These are phyloP conservation scores for Gentiana dahurica DNA, from an alignment of 257 asterid genomes.

Conservation along the genomic window DNA sequence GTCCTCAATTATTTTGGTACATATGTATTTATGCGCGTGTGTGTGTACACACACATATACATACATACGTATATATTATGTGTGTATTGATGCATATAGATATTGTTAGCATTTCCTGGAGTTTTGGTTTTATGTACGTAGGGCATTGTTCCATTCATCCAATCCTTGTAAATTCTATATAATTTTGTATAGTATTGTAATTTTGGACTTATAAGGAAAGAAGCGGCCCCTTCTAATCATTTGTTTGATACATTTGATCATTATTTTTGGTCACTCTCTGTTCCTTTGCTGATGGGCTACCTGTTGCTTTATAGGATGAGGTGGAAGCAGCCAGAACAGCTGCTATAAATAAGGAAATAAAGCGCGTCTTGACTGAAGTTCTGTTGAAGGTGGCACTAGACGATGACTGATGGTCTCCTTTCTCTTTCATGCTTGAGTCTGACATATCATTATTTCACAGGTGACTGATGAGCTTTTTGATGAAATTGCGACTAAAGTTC, in stretches of 20 bases:
- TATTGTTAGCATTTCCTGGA: no score
- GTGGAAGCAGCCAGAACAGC: constrained; percentile 81
- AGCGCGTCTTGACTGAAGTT: constrained; percentile 91
- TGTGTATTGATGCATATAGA: no score
- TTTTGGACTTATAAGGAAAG: no score
- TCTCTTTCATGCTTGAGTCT: constrained; percentile 6
- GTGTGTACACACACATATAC: no score
- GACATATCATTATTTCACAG: constrained; percentile 44
- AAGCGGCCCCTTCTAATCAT: no score
- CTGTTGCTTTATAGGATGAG: constrained; percentile 54
- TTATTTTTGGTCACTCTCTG: neutral
- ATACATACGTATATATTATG: no score
- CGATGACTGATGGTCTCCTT: constrained; percentile 7
- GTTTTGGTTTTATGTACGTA: no score
- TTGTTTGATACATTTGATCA: neutral
- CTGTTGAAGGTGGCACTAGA: constrained; percentile 73
- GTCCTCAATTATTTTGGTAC: no score
- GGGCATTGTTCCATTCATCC: no score
- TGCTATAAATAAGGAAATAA: constrained; percentile 88
- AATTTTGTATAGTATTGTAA: no score
- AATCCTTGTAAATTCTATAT: no score
- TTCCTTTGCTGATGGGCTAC: constrained; percentile 2
- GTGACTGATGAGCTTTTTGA: constrained; percentile 96
- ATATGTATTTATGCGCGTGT: no score
- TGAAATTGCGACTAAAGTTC: constrained; percentile 92